Percentiles rank a stretch among this genome's conserved stretches.
Evolutionary conservation across 2,329 filamentous ascomycete genomes (phyloP).

Genomic region (Neurospora sp.): DNA sequence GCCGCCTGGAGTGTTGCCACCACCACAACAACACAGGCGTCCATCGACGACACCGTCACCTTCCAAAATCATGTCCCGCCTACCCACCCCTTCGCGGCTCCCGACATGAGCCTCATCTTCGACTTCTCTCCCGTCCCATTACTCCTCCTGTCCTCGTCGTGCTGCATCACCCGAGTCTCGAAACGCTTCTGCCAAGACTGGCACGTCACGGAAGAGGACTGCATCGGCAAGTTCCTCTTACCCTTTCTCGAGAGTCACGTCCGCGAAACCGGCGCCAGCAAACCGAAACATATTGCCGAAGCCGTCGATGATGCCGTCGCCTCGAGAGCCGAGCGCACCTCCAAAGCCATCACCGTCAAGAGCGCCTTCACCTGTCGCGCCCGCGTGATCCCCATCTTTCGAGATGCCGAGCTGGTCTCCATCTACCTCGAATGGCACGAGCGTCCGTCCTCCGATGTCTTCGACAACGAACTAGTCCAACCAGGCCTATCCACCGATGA

Average conservation of each 20-base stretch:
- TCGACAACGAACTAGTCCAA: conserved; percentile 15
- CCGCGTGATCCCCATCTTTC: conserved; percentile 24
- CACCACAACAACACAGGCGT: background rate
- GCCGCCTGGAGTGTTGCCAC: background rate
- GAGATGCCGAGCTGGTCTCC: conserved; percentile 20
- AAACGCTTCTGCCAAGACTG: conserved; percentile 21
- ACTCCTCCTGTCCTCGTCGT: conserved; percentile 22
- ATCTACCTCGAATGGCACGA: conserved; percentile 25
- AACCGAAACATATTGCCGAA: background rate
- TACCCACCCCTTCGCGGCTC: background rate
- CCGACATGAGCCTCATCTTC: conserved; percentile 19
- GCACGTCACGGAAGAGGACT: conserved; percentile 16
- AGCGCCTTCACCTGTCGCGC: conserved; percentile 21
- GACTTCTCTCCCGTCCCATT: conserved; percentile 23
- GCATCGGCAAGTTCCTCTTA: conserved; percentile 22
- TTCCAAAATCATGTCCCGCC: background rate
- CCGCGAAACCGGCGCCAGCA: conserved; percentile 14
- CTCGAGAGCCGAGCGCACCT: conserved; percentile 17
- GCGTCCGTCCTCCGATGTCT: conserved; percentile 3
- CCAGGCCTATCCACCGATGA: conserved; percentile 32
- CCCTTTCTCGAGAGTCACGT: conserved; percentile 18
- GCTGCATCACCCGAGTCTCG: conserved; percentile 23
- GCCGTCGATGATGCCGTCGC: conserved; percentile 23
- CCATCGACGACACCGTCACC: background rate
- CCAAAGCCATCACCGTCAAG: conserved; percentile 12